Percentiles rank a stretch among this genome's conserved stretches.
Evolutionary conservation across 805 yeast species (phyloP).

Genomic region (Monosporozyma yasuniensis): DNA sequence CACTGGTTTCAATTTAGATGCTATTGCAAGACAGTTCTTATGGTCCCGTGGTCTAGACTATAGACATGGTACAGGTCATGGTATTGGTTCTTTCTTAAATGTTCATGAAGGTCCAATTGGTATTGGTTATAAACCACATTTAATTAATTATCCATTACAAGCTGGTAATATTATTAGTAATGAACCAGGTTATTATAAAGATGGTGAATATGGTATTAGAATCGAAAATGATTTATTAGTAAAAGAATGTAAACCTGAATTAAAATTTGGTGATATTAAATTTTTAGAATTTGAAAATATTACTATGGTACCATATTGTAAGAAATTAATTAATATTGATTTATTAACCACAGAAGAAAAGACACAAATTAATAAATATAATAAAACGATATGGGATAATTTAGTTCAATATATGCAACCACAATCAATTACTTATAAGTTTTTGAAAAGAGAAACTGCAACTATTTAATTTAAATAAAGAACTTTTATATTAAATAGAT

Average conservation of each 20-base stretch:
- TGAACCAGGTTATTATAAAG: conserved; percentile 92
- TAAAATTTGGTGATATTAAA: conserved; percentile 45
- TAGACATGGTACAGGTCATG: conserved; percentile 95
- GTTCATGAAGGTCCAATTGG: conserved; percentile 96
- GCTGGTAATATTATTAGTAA: conserved; percentile 75
- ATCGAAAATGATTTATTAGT: conserved; percentile 76
- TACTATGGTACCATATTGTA: conserved; percentile 80
- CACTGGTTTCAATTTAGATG: conserved; percentile 69
- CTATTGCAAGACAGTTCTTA: conserved; percentile 71
- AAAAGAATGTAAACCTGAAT: conserved; percentile 29
- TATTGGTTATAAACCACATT: conserved; percentile 46
- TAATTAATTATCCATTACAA: conserved; percentile 43
- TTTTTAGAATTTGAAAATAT: conserved; percentile 72
- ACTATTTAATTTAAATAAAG: not conserved
- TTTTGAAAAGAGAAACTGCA: conserved; percentile 56
- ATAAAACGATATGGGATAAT: conserved; percentile 45
- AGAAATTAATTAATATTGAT: conserved; percentile 53
- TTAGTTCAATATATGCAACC: conserved; percentile 44
- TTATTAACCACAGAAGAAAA: conserved; percentile 55
- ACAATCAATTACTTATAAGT: conserved; percentile 51
- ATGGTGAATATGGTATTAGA: conserved; percentile 83
- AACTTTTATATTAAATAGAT: too few relatives aligned
- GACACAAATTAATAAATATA: conserved; percentile 61
- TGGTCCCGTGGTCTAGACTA: conserved; percentile 81
- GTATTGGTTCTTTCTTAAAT: conserved; percentile 83